phyloP scores from a whole-genome alignment of 768 basidiomycete genomes.

The Tricholomella constricta region DNA sequence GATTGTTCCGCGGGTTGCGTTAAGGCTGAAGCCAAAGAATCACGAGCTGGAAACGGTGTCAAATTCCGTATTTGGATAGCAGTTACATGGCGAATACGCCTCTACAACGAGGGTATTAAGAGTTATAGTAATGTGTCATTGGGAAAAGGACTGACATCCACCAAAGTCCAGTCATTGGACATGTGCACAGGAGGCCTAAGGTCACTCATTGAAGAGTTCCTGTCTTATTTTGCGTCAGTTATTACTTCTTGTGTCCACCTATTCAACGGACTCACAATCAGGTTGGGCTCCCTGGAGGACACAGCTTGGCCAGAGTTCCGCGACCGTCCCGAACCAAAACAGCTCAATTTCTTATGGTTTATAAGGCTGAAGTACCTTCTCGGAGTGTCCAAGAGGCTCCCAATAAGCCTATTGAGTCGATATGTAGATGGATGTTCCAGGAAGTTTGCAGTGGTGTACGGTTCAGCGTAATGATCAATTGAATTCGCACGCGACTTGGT shows the following conservation, averaged over 20 bases:
- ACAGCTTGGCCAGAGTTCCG: background rate
- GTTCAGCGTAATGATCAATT: background rate
- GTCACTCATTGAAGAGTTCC: slow-evolving; percentile 1
- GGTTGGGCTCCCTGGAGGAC: background rate
- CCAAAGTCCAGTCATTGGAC: slow-evolving; percentile 3
- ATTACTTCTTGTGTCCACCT: background rate
- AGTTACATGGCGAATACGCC: slow-evolving; percentile 73
- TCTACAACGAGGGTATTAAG: slow-evolving; percentile 37
- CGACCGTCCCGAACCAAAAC: background rate
- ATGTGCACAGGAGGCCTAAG: background rate
- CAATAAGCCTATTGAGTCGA: background rate
- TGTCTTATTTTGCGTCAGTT: background rate
- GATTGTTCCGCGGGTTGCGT: slow-evolving; percentile 64
- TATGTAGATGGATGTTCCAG: background rate
- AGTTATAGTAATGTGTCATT: background rate
- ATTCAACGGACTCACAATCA: background rate
- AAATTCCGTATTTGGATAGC: slow-evolving; percentile 77
- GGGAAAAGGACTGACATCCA: slow-evolving; percentile 15
- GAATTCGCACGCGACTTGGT: background rate
- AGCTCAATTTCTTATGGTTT: too few species aligned
- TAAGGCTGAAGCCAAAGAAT: slow-evolving; percentile 75
- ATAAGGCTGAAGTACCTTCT: too few species aligned
- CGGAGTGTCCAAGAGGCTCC: background rate
- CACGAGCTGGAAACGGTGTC: slow-evolving; percentile 82
- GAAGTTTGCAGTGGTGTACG: slow-evolving; percentile 2